These are phyloP conservation scores for Centella asiatica DNA, from an alignment of 129 eudicot genomes.

Conservation along the genomic window DNA sequence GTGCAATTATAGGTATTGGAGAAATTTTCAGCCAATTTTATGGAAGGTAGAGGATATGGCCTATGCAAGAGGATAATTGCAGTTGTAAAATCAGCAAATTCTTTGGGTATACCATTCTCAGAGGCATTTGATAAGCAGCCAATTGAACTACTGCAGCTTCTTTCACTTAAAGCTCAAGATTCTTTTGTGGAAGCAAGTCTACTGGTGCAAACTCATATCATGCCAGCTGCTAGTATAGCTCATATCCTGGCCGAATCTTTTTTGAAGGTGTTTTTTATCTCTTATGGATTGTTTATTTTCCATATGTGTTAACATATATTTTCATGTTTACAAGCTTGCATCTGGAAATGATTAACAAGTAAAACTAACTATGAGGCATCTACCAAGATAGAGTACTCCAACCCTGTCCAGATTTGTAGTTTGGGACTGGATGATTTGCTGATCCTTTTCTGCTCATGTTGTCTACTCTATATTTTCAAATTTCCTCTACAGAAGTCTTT, in stretches of 20 bases:
- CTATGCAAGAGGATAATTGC: conserved; percentile 76
- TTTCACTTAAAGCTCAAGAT: conserved; percentile 96
- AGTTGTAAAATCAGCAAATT: conserved; percentile 86
- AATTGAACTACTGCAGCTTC: conserved; percentile 69
- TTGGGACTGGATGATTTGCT: background rate
- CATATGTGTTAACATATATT: background rate
- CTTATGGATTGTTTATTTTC: conserved; percentile 1
- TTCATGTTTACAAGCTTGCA: background rate
- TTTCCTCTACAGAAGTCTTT: no score
- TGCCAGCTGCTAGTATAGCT: conserved; percentile 89
- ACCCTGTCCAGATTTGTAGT: background rate
- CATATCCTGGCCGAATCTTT: conserved; percentile 95
- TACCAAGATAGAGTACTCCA: no score
- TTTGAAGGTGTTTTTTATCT: conserved; percentile 45
- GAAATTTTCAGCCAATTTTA: conserved; percentile 44
- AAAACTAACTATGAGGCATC: background rate
- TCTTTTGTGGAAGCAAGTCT: conserved; percentile 87
- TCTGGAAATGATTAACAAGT: background rate
- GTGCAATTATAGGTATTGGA: conserved; percentile 51
- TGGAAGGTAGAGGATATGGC: conserved; percentile 84
- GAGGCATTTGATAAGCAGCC: conserved; percentile 95
- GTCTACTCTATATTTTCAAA: no score
- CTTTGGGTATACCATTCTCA: conserved; percentile 64
- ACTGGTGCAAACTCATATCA: conserved; percentile 77
- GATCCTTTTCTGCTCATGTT: no score